Base-by-base conservation (phyloP, 1,139 yeast genomes). In the Wickerhamiella pararugosa region DNA sequence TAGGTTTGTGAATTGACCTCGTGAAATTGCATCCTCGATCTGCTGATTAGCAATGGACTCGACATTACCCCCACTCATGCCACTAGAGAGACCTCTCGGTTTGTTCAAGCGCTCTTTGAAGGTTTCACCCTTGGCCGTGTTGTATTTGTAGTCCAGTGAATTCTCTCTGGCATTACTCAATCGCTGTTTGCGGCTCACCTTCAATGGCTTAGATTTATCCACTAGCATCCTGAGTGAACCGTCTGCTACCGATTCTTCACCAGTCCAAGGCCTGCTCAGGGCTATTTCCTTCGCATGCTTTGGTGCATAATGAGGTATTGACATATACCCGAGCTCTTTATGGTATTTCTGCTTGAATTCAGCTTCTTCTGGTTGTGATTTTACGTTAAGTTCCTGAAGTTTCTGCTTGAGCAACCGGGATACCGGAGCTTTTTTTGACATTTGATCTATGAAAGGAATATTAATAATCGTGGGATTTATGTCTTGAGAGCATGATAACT, bases 21-120 rank as follows among this genome's bases (percentile, higher is more conserved):
- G 67, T 45, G 75, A 70, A 47, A 79, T 74, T 1, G 80, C 76
- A 21, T 82, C 86, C 53, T 79, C 83, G 25, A 84, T 82, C 40
- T 75, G 66, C 35, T 76, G 76, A 45, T 81, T 81, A 0, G 94
- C 94, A 39, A 83, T 53, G 1, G 81, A 72, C 40, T 69, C 71
- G 25, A 80, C 74, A 42, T 50, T 47, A 1, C 52, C 53, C n/a
- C 50, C 52, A 32, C 49, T 44, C 15, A 48, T 26, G 5, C 53
- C 53, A 29, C 47, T 43, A 1, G 40, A 21, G 5, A 39, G n/a
- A 3, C 10, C 25, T 27, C 38, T 29, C 5, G 43, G 41, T 28
- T 53, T 81, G 92, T 35, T 67, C 66, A 54, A 79, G 78, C 54
- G 54, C 43, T 79, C 81, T 35, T 69, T 61, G 58, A 79, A 81